Percentiles rank a stretch among this genome's conserved stretches.
Conservation (phyloP, 2,329 filamentous ascomycete species). For the Chaetomiaceae sp. region DNA sequence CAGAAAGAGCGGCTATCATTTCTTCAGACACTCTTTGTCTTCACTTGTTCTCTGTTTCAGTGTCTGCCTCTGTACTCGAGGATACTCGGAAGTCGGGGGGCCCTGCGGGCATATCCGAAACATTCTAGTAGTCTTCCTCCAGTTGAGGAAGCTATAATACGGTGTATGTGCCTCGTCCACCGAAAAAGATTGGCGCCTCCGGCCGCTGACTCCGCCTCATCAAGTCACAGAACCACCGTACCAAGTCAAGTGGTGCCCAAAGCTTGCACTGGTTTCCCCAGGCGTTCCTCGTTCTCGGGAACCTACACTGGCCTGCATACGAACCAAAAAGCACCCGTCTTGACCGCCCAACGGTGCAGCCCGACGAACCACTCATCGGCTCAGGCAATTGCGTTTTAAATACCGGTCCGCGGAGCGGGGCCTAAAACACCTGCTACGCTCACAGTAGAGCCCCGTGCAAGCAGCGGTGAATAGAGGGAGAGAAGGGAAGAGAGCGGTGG, state of each 20-base stretch:
- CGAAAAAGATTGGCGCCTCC: background rate
- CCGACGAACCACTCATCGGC: conserved; percentile 7
- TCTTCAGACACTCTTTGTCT: background rate
- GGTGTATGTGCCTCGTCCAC: no score
- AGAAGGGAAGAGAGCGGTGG: conserved; percentile 2
- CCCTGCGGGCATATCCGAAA: background rate
- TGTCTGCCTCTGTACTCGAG: background rate
- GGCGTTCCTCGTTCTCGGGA: conserved; percentile 14
- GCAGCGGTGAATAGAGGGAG: conserved; percentile 13
- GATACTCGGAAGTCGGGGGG: background rate
- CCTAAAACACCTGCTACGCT: background rate
- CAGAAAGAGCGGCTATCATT: background rate
- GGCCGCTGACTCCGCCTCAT: background rate
- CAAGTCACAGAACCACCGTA: background rate
- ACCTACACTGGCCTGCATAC: conserved; percentile 17
- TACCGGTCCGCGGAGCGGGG: background rate
- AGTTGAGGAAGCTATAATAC: no score
- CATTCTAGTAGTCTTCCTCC: background rate
- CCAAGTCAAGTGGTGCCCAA: background rate
- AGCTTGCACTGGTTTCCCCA: conserved; percentile 1
- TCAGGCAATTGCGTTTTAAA: background rate
- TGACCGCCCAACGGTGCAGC: conserved; percentile 19
- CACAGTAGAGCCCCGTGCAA: background rate
- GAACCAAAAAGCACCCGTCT: conserved; percentile 10
- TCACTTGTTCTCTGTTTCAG: background rate